Evolutionary conservation across 2,329 filamentous ascomycete genomes (phyloP).

Genomic region (Aspergillus floridensis): DNA sequence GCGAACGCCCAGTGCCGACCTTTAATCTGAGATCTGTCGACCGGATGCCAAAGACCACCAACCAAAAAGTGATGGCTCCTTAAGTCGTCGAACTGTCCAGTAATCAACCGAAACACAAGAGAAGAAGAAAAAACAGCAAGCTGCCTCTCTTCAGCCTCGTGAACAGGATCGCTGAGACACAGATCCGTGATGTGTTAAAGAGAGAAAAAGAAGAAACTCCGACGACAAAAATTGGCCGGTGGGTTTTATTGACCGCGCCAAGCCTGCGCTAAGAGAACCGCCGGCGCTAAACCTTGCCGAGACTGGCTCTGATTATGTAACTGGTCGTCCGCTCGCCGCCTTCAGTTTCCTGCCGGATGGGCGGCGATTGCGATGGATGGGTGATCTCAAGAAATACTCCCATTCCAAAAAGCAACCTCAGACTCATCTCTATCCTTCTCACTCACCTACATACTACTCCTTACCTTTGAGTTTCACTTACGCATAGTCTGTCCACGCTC

Average conservation of each 20-base stretch:
- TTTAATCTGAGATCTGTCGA: conserved; percentile 92
- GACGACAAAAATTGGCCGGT: conserved; percentile 34
- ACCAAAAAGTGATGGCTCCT: conserved; percentile 67
- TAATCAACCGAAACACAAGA: conserved; percentile 69
- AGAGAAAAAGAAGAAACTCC: conserved; percentile 41
- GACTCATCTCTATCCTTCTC: neutral
- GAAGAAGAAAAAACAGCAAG: conserved; percentile 35
- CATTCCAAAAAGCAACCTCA: neutral
- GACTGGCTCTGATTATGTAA: conserved; percentile 19
- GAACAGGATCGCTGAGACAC: conserved; percentile 76
- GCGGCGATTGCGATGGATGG: neutral
- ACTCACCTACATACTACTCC: neutral
- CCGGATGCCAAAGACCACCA: conserved; percentile 82
- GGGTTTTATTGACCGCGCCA: conserved; percentile 34
- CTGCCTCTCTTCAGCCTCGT: conserved; percentile 18
- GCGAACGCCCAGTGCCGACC: conserved; percentile 51
- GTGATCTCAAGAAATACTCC: neutral
- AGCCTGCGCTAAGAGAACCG: conserved; percentile 19
- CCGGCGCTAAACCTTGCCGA: conserved; percentile 23
- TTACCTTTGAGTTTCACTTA: conserved; percentile 1
- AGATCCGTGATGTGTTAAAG: conserved; percentile 63
- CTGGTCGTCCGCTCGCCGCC: neutral
- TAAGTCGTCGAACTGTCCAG: conserved; percentile 82
- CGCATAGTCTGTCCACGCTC: neutral
- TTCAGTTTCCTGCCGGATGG: neutral